Conservation (phyloP, 345 rosid genomes). For the Cardamine resedifolia region DNA sequence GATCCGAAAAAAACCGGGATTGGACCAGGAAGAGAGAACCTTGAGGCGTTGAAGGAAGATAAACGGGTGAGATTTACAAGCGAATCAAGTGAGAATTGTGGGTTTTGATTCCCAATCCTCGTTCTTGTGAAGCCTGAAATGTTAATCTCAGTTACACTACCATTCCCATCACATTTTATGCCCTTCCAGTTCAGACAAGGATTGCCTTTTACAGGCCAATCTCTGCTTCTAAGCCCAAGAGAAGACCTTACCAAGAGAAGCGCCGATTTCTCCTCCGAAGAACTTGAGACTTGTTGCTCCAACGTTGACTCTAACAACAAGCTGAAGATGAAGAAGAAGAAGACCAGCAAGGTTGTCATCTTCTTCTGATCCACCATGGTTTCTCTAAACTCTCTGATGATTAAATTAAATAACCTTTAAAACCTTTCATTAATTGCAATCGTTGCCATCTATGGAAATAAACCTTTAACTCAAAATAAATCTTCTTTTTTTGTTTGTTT, state of each 20-base stretch:
- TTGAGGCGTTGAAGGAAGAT: conserved; percentile 74
- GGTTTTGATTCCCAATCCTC: conserved; percentile 67
- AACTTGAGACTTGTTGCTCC: conserved; percentile 52
- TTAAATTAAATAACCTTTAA: conserved; percentile 19
- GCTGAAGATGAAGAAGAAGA: conserved; percentile 40
- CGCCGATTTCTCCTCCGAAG: conserved; percentile 56
- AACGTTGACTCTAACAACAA: conserved; percentile 62
- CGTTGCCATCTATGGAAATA: conserved; percentile 15
- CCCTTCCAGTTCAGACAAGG: conserved; percentile 86
- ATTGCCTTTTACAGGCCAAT: conserved; percentile 83
- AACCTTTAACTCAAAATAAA: not conserved
- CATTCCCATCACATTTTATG: conserved; percentile 52
- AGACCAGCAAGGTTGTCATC: conserved; percentile 28
- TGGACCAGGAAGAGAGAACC: conserved; percentile 75
- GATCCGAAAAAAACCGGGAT: conserved; percentile 79
- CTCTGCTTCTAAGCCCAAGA: conserved; percentile 72
- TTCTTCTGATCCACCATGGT: conserved; percentile 64
- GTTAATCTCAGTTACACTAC: conserved; percentile 64
- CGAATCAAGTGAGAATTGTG: conserved; percentile 68
- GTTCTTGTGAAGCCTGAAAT: conserved; percentile 91
- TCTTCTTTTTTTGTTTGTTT: not conserved
- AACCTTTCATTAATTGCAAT: conserved; percentile 29
- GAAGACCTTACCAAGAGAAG: conserved; percentile 76
- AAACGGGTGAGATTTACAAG: conserved; percentile 69
- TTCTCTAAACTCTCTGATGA: conserved; percentile 37